A percentile compares a stretch with the other conserved stretches of the same genome.
These are phyloP conservation scores for Nothopassalora personata DNA, from an alignment of 2,329 filamentous ascomycete genomes.

Conservation along the genomic window DNA sequence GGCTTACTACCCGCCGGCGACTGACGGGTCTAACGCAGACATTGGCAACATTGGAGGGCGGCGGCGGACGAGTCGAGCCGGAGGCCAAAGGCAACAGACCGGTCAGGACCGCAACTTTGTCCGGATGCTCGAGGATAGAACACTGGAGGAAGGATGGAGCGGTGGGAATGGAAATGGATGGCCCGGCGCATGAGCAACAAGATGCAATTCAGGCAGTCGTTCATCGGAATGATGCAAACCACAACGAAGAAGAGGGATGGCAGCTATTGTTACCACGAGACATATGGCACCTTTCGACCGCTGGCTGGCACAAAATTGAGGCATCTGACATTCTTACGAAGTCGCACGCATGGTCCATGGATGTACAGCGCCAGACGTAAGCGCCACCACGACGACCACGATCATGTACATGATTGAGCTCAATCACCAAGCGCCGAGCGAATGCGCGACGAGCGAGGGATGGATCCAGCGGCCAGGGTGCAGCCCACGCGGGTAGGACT, in stretches of 20 bases:
- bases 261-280: background rate
- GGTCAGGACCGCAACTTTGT: constrained; percentile 69
- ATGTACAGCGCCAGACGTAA: background rate
- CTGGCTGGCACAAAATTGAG: background rate
- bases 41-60: constrained; percentile 64
- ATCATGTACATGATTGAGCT: no score
- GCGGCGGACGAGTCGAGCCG: constrained; percentile 57
- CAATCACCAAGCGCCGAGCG: no score
- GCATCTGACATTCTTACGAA: background rate
- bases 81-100: constrained; percentile 34
- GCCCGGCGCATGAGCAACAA: constrained; percentile 14
- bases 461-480: no score
- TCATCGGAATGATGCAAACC: background rate
- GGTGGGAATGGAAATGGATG: constrained; percentile 23
- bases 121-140: constrained; percentile 87
- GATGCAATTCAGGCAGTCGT: background rate
- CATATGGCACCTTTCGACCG: background rate
- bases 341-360: background rate
- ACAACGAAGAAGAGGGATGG: background rate
- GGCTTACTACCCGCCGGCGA: constrained; percentile 91
- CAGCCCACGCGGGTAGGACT: background rate
- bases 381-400: background rate
- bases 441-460: no score
- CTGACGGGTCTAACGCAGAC: constrained; percentile 68
- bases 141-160: constrained; percentile 75